Conservation (phyloP, 2,329 filamentous ascomycete species). For the Neofusicoccum ribis region DNA sequence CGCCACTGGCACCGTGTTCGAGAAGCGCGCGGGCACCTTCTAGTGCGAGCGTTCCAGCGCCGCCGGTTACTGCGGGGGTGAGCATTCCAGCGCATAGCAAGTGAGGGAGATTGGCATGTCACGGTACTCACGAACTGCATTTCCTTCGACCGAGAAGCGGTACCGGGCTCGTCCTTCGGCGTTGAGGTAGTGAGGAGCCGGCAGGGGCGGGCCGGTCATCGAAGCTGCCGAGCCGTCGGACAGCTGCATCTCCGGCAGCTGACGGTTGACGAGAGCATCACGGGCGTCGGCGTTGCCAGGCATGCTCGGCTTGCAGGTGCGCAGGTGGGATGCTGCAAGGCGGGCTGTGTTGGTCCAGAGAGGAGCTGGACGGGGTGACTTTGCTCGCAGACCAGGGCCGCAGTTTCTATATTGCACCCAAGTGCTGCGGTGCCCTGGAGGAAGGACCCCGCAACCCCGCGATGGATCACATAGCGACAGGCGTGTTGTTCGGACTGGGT, state of each 20-base stretch:
- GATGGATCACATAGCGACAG: neutral
- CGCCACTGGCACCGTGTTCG: conserved; percentile 63
- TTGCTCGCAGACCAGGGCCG: neutral
- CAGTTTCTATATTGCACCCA: neutral
- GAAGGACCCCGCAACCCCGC: neutral
- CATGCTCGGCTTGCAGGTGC: conserved; percentile 27
- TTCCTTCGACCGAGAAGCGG: conserved; percentile 55
- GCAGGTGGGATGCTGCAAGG: neutral
- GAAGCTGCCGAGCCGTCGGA: conserved; percentile 44
- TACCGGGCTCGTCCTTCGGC: conserved; percentile 45
- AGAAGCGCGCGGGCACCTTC: conserved; percentile 62
- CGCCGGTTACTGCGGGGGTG: conserved; percentile 59
- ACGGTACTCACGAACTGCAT: conserved; percentile 50
- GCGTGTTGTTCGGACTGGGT: conserved; percentile 5
- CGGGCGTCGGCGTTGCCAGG: conserved; percentile 40
- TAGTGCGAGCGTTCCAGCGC: conserved; percentile 64
- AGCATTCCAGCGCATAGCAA: neutral
- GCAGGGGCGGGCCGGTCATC: conserved; percentile 47
- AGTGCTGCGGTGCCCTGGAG: neutral
- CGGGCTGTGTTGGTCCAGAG: no score
- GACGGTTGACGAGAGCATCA: conserved; percentile 45
- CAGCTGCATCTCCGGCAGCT: conserved; percentile 52
- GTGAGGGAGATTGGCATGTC: no score
- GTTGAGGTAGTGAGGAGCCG: conserved; percentile 45
- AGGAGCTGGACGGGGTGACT: neutral